A percentile compares a stretch with the other conserved stretches of the same genome.
These are phyloP conservation scores for Venturia pyrina DNA, from an alignment of 2,329 filamentous ascomycete species.

Conservation along the genomic window DNA sequence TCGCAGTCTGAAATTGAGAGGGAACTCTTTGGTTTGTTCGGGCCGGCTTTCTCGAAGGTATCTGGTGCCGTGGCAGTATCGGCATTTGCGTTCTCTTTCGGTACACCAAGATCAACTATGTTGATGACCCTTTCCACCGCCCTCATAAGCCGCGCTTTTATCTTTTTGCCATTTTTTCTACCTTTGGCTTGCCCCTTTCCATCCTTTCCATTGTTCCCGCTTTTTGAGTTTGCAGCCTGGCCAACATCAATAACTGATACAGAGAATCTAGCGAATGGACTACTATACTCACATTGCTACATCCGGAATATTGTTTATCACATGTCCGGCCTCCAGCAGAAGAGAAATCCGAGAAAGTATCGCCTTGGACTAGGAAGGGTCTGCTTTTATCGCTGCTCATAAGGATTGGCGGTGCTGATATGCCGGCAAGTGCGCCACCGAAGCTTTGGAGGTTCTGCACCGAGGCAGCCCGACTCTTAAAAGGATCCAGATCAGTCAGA, in stretches of 20 bases:
- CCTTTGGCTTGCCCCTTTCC: background rate
- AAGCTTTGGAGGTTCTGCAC: conserved; percentile 13
- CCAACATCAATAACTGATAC: background rate
- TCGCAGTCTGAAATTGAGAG: background rate
- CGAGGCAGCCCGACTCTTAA: background rate
- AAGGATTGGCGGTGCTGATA: conserved; percentile 12
- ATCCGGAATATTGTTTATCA: conserved; percentile 10
- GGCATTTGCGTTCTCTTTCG: background rate
- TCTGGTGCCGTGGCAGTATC: background rate
- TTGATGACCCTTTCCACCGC: background rate
- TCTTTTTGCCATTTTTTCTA: background rate
- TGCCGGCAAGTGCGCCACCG: conserved; percentile 12
- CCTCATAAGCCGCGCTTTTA: background rate
- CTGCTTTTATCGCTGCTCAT: background rate
- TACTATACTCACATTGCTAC: conserved; percentile 6
- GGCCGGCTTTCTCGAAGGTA: background rate
- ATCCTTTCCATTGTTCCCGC: background rate
- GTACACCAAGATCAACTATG: background rate
- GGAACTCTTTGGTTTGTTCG: background rate
- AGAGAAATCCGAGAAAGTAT: conserved; percentile 12
- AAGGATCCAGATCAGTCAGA: background rate
- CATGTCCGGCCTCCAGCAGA: conserved; percentile 11
- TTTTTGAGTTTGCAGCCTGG: conserved; percentile 3
- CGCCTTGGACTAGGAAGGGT: conserved; percentile 12
- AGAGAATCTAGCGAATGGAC: background rate